Percentiles rank a stretch among this genome's conserved stretches.
These are phyloP conservation scores for Microthlaspi erraticum DNA, from an alignment of 345 rosid species.

Conservation along the genomic window DNA sequence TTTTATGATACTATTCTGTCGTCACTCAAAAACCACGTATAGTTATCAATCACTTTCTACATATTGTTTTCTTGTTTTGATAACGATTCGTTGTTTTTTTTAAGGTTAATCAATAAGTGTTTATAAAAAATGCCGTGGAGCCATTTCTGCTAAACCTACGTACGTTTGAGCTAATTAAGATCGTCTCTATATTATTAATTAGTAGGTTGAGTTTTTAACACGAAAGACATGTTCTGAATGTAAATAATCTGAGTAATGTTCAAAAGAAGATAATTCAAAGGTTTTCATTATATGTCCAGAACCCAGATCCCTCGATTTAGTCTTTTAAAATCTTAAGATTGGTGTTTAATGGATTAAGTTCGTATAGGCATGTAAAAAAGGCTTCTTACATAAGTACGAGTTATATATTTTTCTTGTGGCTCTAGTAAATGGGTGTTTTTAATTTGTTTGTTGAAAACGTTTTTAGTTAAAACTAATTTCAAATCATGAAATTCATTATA, in stretches of 20 bases:
- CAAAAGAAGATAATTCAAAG: neutral
- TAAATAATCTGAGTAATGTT: neutral
- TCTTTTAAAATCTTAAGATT: neutral
- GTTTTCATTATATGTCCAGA: neutral
- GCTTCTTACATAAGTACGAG: neutral
- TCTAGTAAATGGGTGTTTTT: neutral
- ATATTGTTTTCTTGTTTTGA: neutral
- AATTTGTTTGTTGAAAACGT: neutral
- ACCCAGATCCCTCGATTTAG: neutral
- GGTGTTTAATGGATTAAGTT: neutral
- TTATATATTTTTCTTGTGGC: neutral
- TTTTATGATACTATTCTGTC: constrained; percentile 21
- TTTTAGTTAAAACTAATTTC: neutral
- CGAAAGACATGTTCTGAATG: neutral
- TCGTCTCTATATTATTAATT: neutral
- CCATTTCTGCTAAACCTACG: neutral
- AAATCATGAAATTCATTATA: neutral
- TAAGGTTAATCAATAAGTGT: neutral
- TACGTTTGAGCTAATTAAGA: neutral
- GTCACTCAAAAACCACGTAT: constrained; percentile 1
- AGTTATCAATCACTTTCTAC: neutral
- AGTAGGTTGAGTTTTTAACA: constrained; percentile 5
- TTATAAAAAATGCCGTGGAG: neutral
- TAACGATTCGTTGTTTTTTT: neutral
- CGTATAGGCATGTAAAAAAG: neutral